phyloP scores from a whole-genome alignment of 139 green algal species.

The Monoraphidium neglectum region DNA sequence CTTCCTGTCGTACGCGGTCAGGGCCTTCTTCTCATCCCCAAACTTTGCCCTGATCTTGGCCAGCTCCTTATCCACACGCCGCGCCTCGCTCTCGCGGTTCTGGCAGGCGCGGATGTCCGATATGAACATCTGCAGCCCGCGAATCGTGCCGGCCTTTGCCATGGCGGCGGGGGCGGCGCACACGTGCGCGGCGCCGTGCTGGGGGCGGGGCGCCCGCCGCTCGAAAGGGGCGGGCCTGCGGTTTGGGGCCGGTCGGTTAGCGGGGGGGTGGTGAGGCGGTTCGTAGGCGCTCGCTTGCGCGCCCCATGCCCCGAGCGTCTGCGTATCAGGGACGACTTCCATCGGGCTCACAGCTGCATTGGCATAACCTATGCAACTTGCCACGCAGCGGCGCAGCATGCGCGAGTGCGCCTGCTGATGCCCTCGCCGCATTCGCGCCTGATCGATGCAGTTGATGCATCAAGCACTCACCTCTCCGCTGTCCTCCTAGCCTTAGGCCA shows the following conservation, averaged over 20 bases:
- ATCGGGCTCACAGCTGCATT: too few relatives aligned
- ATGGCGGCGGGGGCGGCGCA: constrained; percentile 1
- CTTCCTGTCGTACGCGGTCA: constrained; percentile 92
- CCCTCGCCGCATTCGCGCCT: too few relatives aligned
- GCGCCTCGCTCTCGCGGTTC: constrained; percentile 92
- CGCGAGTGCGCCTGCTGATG: too few relatives aligned
- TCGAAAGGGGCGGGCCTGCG: neutral
- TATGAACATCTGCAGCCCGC: constrained; percentile 82
- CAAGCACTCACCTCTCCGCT: too few relatives aligned
- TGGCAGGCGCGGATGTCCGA: constrained; percentile 87
- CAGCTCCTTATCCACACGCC: constrained; percentile 96
- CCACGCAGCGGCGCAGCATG: too few relatives aligned
- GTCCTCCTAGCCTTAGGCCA: too few relatives aligned
- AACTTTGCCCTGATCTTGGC: constrained; percentile 98
- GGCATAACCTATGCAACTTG: too few relatives aligned
- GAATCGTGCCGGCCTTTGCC: constrained; percentile 29
- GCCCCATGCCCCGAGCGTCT: neutral
- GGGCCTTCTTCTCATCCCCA: constrained; percentile 73
- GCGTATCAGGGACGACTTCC: too few relatives aligned
- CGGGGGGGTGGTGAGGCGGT: neutral
- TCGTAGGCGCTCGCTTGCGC: neutral
- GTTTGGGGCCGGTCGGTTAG: too few relatives aligned
- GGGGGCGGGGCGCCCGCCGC: neutral
- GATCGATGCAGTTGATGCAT: too few relatives aligned
- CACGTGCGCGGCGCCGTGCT: neutral